Evolutionary conservation across 257 asterid genomes (phyloP), one percentile per base, ranked within the genome.

Genomic region (Pogostemon cablin): DNA sequence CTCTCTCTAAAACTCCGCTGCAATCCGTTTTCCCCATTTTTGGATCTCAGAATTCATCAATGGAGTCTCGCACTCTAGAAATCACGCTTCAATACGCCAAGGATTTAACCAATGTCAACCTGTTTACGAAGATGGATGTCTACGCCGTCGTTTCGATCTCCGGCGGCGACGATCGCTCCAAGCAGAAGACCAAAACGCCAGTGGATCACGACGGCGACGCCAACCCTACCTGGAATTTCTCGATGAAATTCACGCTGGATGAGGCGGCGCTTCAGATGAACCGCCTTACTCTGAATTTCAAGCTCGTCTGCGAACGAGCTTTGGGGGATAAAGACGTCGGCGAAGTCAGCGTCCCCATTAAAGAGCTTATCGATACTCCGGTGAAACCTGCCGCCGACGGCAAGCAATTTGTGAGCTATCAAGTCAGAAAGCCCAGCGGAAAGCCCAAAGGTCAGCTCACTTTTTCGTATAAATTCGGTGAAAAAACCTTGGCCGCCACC

Each of bases 301-400:
- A 78, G 77, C 84, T 95, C 38, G 72, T 86, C 0, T 89, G 97
- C 73, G 84, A 88, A 70, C 68, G 98, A 6, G 90, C 84, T 0
- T 77, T 91, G 3, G 97, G 98, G 1, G 98, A 95, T 70, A 89
- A 80, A 44, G 96, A 88, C 75, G 78, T 91, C 43, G 99, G 99
- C 0, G 92, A 84, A 55, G 98, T 91, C 20, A 66, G 61, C 44
- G 93, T 91, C 4, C 91, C 97, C 4, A 12, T 91, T 0, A 85
- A 86, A 12, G 98, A 95, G 68, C 97, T 95, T n/a, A 75, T 86
- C 10, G 86, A 87, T n/a, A 77, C 96, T 67, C 81, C 81, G 71
- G 76, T 71, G 6, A 81, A 72, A 17, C 56, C 66, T 2, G 81
- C 64, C 52, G 72, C 69, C 56, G 81, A 53, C 1, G 91, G 83